These are phyloP conservation scores for Lachancea nothofagi DNA, from an alignment of 805 yeast species.

Conservation along the genomic window DNA sequence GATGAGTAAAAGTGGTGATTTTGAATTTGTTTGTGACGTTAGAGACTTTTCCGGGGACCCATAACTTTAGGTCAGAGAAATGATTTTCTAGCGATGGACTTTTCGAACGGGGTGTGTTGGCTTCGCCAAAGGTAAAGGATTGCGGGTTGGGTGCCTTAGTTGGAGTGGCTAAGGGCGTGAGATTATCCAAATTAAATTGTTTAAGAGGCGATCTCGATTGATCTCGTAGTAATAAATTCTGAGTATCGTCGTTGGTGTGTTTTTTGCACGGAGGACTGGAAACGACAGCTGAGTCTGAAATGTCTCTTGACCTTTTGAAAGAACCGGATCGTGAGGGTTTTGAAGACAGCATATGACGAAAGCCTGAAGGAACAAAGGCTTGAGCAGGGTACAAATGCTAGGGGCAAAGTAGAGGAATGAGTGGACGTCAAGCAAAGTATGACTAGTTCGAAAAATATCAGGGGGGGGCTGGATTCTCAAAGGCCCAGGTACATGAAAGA, in stretches of 20 bases:
- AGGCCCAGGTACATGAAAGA: too few relatives aligned
- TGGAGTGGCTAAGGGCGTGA: conserved; percentile 8
- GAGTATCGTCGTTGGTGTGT: background rate
- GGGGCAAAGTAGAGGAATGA: conserved; percentile 1
- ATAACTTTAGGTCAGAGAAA: conserved; percentile 9
- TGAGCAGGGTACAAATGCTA: too few relatives aligned
- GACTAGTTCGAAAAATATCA: too few relatives aligned
- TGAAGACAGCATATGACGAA: conserved; percentile 2
- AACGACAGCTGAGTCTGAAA: conserved; percentile 9
- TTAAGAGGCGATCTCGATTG: too few relatives aligned
- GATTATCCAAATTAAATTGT: background rate
- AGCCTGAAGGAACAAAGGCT: background rate
- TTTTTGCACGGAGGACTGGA: conserved; percentile 1
- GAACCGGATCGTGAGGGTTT: conserved; percentile 10
- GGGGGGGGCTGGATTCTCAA: too few relatives aligned
- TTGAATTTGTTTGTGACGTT: too few relatives aligned
- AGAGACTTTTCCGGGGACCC: background rate
- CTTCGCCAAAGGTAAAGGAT: too few relatives aligned
- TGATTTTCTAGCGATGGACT: conserved; percentile 4
- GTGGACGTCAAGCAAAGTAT: conserved; percentile 5
- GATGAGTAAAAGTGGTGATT: conserved; percentile 6
- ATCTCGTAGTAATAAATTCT: too few relatives aligned
- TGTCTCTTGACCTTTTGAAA: conserved; percentile 18
- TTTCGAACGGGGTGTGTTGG: background rate
- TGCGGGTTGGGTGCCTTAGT: conserved; percentile 4